These are phyloP conservation scores for Xylariaceae sp. DNA, from an alignment of 2,329 filamentous ascomycete genomes.

Conservation along the genomic window DNA sequence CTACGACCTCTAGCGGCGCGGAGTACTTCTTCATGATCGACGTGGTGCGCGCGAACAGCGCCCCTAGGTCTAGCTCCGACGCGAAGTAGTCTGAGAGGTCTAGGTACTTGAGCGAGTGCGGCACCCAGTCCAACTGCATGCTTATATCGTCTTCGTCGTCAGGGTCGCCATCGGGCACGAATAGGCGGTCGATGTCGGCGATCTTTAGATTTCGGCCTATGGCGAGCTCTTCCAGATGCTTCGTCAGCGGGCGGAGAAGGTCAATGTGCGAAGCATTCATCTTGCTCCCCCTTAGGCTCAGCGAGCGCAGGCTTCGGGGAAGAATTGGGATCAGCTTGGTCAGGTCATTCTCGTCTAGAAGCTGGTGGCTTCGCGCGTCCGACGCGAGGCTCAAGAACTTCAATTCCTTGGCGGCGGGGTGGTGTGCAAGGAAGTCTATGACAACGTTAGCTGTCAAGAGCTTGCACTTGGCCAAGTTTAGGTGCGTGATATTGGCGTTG, in stretches of 20 bases:
- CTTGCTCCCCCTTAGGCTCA: constrained; percentile 75
- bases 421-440: constrained; percentile 70
- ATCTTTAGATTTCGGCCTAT: constrained; percentile 70
- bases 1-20: constrained; percentile 74
- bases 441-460: constrained; percentile 67
- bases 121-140: constrained; percentile 49
- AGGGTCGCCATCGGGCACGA: constrained; percentile 52
- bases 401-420: constrained; percentile 69
- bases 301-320: constrained; percentile 68
- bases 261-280: constrained; percentile 68
- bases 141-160: constrained; percentile 33
- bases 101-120: constrained; percentile 70
- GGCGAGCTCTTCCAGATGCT: constrained; percentile 76
- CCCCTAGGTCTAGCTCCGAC: constrained; percentile 61
- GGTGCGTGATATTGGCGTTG: constrained; percentile 73
- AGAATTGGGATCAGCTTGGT: constrained; percentile 66
- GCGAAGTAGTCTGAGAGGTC: constrained; percentile 74
- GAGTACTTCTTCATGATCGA: constrained; percentile 62
- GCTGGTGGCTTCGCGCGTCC: constrained; percentile 71
- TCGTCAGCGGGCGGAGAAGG: constrained; percentile 65
- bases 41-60: constrained; percentile 53
- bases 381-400: constrained; percentile 74
- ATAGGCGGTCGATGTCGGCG: constrained; percentile 66
- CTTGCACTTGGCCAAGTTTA: constrained; percentile 78
- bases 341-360: constrained; percentile 69